phyloP scores from a whole-genome alignment of 2,329 filamentous ascomycete genomes.

The Arthrinium puccinioides region DNA sequence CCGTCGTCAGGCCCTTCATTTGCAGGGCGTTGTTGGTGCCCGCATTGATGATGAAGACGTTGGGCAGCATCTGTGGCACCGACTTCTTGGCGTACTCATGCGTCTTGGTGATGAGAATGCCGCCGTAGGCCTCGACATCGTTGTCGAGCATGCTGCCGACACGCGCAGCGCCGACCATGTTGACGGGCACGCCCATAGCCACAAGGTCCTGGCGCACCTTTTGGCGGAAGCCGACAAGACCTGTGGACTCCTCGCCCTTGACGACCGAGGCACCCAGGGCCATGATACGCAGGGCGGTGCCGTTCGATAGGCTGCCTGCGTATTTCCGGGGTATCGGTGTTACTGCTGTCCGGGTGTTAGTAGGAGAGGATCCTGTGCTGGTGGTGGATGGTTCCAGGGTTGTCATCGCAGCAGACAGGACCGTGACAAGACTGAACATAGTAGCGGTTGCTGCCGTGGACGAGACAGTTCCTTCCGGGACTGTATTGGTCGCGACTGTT shows the following conservation, averaged over 20 bases:
- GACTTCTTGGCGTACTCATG: conserved; percentile 10
- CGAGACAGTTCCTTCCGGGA: not conserved
- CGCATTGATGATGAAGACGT: conserved; percentile 20
- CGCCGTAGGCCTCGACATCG: conserved; percentile 18
- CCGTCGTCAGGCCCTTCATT: conserved; percentile 11
- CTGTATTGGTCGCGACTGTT: too few relatives aligned
- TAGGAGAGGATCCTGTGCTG: not conserved
- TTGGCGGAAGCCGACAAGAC: conserved; percentile 15
- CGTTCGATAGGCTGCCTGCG: conserved; percentile 10
- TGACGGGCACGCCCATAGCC: conserved; percentile 13
- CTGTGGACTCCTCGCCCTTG: conserved; percentile 14
- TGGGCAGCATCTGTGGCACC: conserved; percentile 13
- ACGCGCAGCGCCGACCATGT: conserved; percentile 20
- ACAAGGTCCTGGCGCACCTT: conserved; percentile 20
- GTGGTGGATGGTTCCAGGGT: not conserved
- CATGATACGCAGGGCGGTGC: conserved; percentile 17
- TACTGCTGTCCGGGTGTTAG: not conserved
- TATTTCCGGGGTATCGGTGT: not conserved
- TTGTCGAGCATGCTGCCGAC: conserved; percentile 19
- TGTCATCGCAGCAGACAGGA: not conserved
- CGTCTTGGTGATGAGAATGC: conserved; percentile 18
- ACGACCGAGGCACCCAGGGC: conserved; percentile 17
- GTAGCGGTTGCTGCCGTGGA: not conserved
- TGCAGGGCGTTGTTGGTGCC: conserved; percentile 22
- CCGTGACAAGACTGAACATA: not conserved